Conservation (phyloP, 148 eudicot genomes). For the Simmondsia chinensis region DNA sequence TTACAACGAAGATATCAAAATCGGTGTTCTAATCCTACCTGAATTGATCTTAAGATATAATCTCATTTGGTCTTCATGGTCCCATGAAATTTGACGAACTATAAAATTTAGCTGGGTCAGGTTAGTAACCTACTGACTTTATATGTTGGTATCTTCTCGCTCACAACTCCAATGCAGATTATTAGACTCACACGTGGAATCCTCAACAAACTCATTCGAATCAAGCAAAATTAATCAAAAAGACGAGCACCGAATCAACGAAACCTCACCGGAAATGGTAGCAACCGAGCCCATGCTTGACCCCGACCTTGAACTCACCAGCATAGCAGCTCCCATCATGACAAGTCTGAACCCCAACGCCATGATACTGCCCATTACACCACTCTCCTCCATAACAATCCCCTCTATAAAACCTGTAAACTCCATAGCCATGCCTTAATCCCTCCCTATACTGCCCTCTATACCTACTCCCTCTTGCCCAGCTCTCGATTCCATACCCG, state of each 20-base stretch:
- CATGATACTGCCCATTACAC: slow-evolving; percentile 82
- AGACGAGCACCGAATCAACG: neutral
- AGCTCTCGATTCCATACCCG: slow-evolving; percentile 85
- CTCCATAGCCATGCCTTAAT: slow-evolving; percentile 69
- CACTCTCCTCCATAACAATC: slow-evolving; percentile 79
- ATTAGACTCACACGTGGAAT: no score
- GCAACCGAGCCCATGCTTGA: slow-evolving; percentile 83
- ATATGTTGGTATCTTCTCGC: no score
- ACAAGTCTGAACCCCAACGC: slow-evolving; percentile 71
- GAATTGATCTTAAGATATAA: no score
- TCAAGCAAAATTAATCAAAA: neutral
- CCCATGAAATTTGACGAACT: no score
- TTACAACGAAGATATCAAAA: no score
- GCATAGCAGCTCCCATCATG: slow-evolving; percentile 72
- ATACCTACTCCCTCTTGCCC: slow-evolving; percentile 79
- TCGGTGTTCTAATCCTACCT: no score
- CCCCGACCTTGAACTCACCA: slow-evolving; percentile 75
- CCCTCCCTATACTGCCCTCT: slow-evolving; percentile 76
- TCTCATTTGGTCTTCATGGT: no score
- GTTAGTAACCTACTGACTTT: no score
- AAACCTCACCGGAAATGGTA: slow-evolving; percentile 72
- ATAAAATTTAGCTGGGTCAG: no score
- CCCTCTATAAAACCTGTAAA: slow-evolving; percentile 70
- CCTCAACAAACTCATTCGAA: no score
- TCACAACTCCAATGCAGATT: no score